These are phyloP conservation scores for Alternaria tenuissima DNA, from an alignment of 2,329 filamentous ascomycete species.

Conservation along the genomic window DNA sequence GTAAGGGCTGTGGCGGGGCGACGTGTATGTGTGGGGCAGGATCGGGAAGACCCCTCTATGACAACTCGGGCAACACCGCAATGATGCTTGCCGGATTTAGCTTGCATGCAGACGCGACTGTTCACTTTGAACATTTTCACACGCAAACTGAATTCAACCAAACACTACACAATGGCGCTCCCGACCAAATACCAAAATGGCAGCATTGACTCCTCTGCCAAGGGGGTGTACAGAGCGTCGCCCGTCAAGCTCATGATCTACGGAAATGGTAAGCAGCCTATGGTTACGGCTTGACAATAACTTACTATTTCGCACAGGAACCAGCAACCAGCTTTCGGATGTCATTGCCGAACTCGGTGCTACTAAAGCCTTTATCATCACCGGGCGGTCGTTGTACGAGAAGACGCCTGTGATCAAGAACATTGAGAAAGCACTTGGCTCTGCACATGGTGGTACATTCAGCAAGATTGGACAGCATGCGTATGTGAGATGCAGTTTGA, in stretches of 20 bases:
- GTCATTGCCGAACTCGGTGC: slow-evolving; percentile 45
- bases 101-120: slow-evolving; percentile 13
- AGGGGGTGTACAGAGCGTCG: slow-evolving; percentile 48
- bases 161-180: slow-evolving; percentile 35
- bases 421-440: slow-evolving; percentile 59
- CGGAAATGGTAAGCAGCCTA: slow-evolving; percentile 36
- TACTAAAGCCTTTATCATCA: slow-evolving; percentile 65
- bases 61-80: slow-evolving; percentile 28
- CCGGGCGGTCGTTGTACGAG: slow-evolving; percentile 61
- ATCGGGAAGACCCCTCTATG: slow-evolving; percentile 40
- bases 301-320: slow-evolving; percentile 32
- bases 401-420: slow-evolving; percentile 64
- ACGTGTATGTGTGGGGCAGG: slow-evolving; percentile 40
- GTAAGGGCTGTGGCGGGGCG: slow-evolving; percentile 41
- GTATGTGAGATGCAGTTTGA: slow-evolving; percentile 43
- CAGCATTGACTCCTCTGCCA: slow-evolving; percentile 43
- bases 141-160: slow-evolving; percentile 3
- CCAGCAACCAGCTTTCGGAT: slow-evolving; percentile 43
- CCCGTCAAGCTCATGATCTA: slow-evolving; percentile 51
- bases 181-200: slow-evolving; percentile 47
- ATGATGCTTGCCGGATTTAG: slow-evolving; percentile 12
- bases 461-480: slow-evolving; percentile 64
- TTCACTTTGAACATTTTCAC: slow-evolving; percentile 8
- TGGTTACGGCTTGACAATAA: background rate
- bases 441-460: slow-evolving; percentile 62